Evolutionary conservation across 148 eudicot species (phyloP).

Genomic region (Gaultheria prostrata): DNA sequence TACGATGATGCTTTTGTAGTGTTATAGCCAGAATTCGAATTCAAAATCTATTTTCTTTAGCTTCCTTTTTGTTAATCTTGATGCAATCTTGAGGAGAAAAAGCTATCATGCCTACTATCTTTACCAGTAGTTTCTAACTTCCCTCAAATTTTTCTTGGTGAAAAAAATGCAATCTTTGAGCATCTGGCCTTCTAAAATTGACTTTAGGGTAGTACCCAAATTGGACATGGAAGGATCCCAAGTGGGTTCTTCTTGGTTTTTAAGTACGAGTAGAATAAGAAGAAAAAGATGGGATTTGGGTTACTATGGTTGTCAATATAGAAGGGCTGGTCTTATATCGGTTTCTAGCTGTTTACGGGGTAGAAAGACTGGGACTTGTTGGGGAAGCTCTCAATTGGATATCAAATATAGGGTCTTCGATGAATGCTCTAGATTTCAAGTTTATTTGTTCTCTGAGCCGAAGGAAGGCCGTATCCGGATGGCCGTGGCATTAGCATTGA

Average conservation of each 20-base stretch:
- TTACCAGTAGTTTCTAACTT: conserved; percentile 8
- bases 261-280: conserved; percentile 29
- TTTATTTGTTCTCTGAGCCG: conserved; percentile 17
- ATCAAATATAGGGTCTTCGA: conserved; percentile 25
- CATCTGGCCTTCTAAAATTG: conserved; percentile 51
- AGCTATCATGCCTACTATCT: conserved; percentile 7
- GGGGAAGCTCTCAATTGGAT: conserved; percentile 18
- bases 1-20: conserved; percentile 12
- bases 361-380: conserved; percentile 19
- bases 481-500: conserved; percentile 40
- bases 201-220: conserved; percentile 37
- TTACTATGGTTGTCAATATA: conserved; percentile 16
- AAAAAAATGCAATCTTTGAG: conserved; percentile 71
- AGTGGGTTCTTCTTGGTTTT: conserved; percentile 33
- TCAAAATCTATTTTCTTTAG: neutral
- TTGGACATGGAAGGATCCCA: conserved; percentile 31
- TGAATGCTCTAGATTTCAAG: conserved; percentile 19
- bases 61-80: neutral
- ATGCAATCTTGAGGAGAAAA: neutral
- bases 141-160: neutral
- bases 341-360: conserved; percentile 22
- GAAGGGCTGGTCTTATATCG: conserved; percentile 21
- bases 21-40: neutral
- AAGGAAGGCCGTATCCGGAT: conserved; percentile 21
- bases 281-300: conserved; percentile 32